Base-by-base conservation (phyloP, 495 filamentous ascomycete genomes). In the Ascobolus immersus region DNA sequence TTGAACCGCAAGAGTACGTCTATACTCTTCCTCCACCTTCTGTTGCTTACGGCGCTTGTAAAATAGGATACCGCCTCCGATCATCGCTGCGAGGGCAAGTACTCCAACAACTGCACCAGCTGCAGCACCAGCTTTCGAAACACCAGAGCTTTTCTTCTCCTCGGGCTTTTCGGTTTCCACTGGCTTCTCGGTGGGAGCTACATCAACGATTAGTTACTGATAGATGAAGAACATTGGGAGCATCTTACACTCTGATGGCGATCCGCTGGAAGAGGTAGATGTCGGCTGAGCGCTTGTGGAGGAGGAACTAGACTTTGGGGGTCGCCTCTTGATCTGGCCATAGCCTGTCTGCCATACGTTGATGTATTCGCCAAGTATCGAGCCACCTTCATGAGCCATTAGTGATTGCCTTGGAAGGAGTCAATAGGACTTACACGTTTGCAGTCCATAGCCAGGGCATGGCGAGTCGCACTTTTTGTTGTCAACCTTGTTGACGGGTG, bases 71-170 rank as follows among this genome's bases (percentile, higher is more conserved):
- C 56, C 56, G 29, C 70, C 80, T 23, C 65, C 73, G 12, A 64
- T 55, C 34, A 77, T 57, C 5, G 62, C 70, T 41, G 55, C 60
- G 4, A 82, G 35, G 8, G 58, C 77, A 15, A 92, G 60, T 4
- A 92, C 64, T 39, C 75, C 78, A 20, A 90, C 72, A 5, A 94
- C 82, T 4, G 79, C 77, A 36, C 84, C 86, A 17, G 67, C 84
- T 18, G 77, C 84, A 38, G 93, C 81, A 17, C 73, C 77, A 17
- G 70, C 77, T 25, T 61, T 73, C 39, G 66, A 71, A 17, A 72
- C 52, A 7, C 58, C 52, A 24, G 35, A 32, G 24, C 44, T 39
- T 25, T 52, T 39, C 14, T 17, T 52, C 44, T 5, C 36, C 31
- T 17, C 25, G 32, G 42, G 38, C 21, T 34, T 10, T 17, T 39